Percentiles rank a stretch among this genome's conserved stretches.
These are phyloP conservation scores for Chamaenerion angustifolium DNA, from an alignment of 345 rosid genomes.

Conservation along the genomic window DNA sequence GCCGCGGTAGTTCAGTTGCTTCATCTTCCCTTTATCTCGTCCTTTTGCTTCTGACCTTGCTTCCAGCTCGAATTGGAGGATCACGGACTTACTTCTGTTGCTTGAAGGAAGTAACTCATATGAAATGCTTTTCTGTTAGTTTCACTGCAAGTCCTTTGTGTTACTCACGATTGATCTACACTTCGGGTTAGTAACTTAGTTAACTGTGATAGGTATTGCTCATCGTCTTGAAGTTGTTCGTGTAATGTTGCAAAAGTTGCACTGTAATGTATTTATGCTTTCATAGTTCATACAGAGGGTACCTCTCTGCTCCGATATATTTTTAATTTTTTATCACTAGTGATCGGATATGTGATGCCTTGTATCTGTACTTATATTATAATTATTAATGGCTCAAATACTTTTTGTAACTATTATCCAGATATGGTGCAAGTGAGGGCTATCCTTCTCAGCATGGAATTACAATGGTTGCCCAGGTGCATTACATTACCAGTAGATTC, in stretches of 20 bases:
- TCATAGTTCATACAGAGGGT: conserved; percentile 99
- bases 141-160: background rate
- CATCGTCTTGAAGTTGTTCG: conserved; percentile 95
- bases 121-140: background rate
- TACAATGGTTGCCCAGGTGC: conserved; percentile 82
- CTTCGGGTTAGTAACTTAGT: too few species aligned
- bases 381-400: too few species aligned
- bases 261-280: conserved; percentile 97
- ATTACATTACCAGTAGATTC: conserved; percentile 7
- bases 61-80: background rate
- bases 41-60: background rate
- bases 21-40: background rate
- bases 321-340: background rate
- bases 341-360: background rate
- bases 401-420: too few species aligned
- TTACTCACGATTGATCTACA: too few species aligned
- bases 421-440: conserved; percentile 96
- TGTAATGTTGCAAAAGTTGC: conserved; percentile 72
- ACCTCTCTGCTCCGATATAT: conserved; percentile 8
- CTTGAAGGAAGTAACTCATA: too few species aligned
- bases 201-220: conserved; percentile 16
- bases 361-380: too few species aligned
- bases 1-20: conserved; percentile 38
- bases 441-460: conserved; percentile 93
- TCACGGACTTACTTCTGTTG: too few species aligned